Base-by-base conservation (phyloP, 306 rosid species). In the Lagenaria siceraria region DNA sequence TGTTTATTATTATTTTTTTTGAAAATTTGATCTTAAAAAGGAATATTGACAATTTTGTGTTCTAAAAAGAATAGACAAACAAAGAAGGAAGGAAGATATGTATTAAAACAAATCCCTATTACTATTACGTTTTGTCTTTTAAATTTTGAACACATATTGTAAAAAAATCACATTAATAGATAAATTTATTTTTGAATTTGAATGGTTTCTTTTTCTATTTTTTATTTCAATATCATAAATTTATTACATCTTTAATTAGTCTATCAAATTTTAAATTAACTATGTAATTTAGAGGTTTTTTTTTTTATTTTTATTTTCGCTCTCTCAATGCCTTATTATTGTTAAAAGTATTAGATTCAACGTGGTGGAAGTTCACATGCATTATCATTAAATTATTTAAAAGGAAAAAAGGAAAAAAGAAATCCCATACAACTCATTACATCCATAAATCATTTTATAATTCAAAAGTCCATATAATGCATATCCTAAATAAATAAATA, bases 41-140 rank as follows among this genome's bases (percentile, higher is more conserved):
- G 42, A 61, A 61, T 35, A 63, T 17, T 35, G 27, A 35, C 72
- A 35, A 17, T 9, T 21, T 42, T 68, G 33, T 66, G 74, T 21
- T 64, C 71, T 38, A n/a, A n/a, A 66, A 66, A 25, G 54, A 68
- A 13, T 68, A 42, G 54, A 42, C 74, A 68, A 68, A 42, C 10
- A 68, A 68, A 40, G 19, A 21, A 40, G 6, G 21, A 68, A 68
- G n/a, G 24, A 51, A 68, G 54, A 68, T 68, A 68, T 42, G 74
- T 11, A 42, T 11, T 68, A 68, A 40, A 68, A 68, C 74, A 68
- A 68, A 68, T 68, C 74, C 54, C 74, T 21, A n/a, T 21, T 68
- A 22, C 13, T 42, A 68, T 40, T 68, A 14, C 12, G 12, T 19
- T 49, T 33, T 64, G 72, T 36, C 27, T 35, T 64, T 64, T 18